Percentiles rank a stretch among this genome's conserved stretches.
phyloP scores from a whole-genome alignment of 2,329 filamentous ascomycete genomes.

The Dactylellina sp. region DNA sequence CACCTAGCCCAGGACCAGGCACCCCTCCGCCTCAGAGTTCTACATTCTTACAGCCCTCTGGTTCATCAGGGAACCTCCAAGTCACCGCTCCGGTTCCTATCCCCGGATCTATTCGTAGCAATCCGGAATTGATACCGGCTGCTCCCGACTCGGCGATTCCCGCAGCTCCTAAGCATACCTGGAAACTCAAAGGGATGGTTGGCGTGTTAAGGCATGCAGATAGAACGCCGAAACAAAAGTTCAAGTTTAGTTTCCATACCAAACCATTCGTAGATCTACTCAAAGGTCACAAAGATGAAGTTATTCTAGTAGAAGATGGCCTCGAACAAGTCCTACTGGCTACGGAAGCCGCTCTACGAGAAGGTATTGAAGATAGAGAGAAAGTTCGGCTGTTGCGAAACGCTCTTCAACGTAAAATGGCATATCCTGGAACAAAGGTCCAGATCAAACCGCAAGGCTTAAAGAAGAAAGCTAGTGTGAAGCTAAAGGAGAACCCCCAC shows the following conservation, averaged over 20 bases:
- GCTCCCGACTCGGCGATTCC: conserved; percentile 71
- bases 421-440: conserved; percentile 95
- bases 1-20: conserved; percentile 39
- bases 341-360: conserved; percentile 80
- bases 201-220: conserved; percentile 96
- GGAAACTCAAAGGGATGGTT: conserved; percentile 98
- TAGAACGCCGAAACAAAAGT: conserved; percentile 97
- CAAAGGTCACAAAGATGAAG: conserved; percentile 95
- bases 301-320: conserved; percentile 90
- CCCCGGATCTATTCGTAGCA: conserved; percentile 58
- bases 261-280: conserved; percentile 94
- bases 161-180: conserved; percentile 85
- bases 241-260: conserved; percentile 98
- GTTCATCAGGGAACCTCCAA: conserved; percentile 64
- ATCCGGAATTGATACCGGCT: conserved; percentile 58
- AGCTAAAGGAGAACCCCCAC: conserved; percentile 61
- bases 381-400: conserved; percentile 89
- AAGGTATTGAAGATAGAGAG: conserved; percentile 82
- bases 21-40: conserved; percentile 32
- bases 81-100: conserved; percentile 64
- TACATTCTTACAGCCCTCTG: conserved; percentile 62
- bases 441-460: conserved; percentile 99
- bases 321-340: conserved; percentile 88
- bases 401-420: conserved; percentile 89
- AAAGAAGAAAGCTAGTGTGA: conserved; percentile 78